Base-by-base conservation (phyloP, 352 stramenopile genomes). In the Globisporangium takayamanum region DNA sequence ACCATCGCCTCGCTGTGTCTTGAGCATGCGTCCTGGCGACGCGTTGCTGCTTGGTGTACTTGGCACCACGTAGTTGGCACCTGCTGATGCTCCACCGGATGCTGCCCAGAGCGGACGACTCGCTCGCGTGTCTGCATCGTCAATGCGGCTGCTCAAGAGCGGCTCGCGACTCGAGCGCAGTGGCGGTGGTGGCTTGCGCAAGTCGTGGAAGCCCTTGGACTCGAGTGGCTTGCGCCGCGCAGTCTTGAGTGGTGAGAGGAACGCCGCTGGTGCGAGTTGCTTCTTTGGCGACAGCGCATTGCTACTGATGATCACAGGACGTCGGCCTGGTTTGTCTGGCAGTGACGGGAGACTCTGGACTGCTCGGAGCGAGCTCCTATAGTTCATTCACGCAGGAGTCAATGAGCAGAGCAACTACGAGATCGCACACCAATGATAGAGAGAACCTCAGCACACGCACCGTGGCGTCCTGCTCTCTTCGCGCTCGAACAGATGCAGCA, bases 261-360 rank as follows among this genome's bases (percentile, higher is more conserved):
- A 60, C 15, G 67, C 49, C 0, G 61, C 60, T n/a, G 60, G 22
- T 46, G 53, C 48, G 48, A 60, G n/a, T 3, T n/a, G 62, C 64
- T 73, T 75, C n/a, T 36, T 14, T 20, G 25, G 61, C n/a, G 57
- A 57, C 3, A 26, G 30, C 16, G 33, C 28, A 4, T 3, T 22
- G 33, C 33, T 39, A 39, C 33, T 39, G 5, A 12, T 7, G 50
- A 22, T 47, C n/a, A 46, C 16, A 10, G 50, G 14, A 33, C 16
- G 18, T 5, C 0, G 5, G 3, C 10, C 28, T 20, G 36, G 33
- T 8, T 36, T 49, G 33, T 63, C 58, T 30, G 59, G 22, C 7
- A 84, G 51, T 15, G 68, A 68, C 2, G 70, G 72, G 6, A 87
- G 52, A 46, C 67, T 87, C 49, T 66, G 73, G 4, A 45, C 57